Conservation (phyloP, 352 stramenopile genomes). For the Nothophytophthora sp. region DNA sequence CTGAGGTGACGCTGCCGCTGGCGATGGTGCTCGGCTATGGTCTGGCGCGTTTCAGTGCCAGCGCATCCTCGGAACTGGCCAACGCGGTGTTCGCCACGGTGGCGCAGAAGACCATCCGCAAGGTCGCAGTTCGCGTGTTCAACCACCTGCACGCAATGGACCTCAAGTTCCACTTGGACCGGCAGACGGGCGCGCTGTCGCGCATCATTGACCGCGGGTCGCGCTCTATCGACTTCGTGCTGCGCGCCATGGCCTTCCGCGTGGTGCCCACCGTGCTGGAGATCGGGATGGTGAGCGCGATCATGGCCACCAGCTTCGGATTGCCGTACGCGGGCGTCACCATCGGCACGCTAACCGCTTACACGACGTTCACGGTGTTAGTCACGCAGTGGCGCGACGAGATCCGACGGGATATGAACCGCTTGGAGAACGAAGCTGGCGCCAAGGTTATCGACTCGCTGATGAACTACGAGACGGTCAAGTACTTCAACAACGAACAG, state of each 20-base stretch:
- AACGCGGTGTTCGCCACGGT: conserved; percentile 97
- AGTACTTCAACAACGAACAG: conserved; percentile 98
- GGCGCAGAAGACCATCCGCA: conserved; percentile 95
- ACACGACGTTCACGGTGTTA: conserved; percentile 93
- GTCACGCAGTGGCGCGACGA: conserved; percentile 95
- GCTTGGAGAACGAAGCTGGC: conserved; percentile 94
- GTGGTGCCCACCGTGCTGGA: conserved; percentile 95
- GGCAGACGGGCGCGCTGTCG: conserved; percentile 94
- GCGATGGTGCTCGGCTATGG: conserved; percentile 96
- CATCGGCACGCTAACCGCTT: conserved; percentile 93
- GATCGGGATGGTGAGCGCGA: conserved; percentile 87
- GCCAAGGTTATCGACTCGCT: conserved; percentile 96
- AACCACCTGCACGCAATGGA: conserved; percentile 94
- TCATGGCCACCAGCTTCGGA: conserved; percentile 94
- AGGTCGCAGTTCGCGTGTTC: conserved; percentile 94
- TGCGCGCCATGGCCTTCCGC: conserved; percentile 97
- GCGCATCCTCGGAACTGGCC: conserved; percentile 92
- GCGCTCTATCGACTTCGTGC: conserved; percentile 95
- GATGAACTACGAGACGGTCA: conserved; percentile 99
- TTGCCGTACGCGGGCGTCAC: conserved; percentile 90
- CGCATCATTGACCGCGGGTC: conserved; percentile 95
- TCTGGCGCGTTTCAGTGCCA: conserved; percentile 87
- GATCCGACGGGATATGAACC: conserved; percentile 96
- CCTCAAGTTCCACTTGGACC: conserved; percentile 95
- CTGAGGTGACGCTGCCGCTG: conserved; percentile 58